Base-by-base conservation (phyloP, 2,329 filamentous ascomycete species). In the Herpotrichia juniperi region DNA sequence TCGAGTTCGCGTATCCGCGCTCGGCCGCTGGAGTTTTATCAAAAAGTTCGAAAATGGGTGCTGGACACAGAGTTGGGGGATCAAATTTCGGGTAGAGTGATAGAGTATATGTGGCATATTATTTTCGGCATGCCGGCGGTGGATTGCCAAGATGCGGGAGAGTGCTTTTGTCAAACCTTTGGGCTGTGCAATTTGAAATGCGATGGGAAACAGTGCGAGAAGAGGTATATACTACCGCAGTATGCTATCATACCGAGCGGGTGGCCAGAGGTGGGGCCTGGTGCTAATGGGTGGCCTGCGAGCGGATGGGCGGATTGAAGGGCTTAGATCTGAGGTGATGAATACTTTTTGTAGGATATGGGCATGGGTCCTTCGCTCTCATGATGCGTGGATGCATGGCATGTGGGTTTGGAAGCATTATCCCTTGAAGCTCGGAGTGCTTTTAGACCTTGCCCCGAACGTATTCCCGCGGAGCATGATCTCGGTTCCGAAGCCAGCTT, bases 101-200 rank as follows among this genome's bases (percentile, higher is more conserved):
- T 82, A 72, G 81, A 83, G 61, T 83, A 83, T 63, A 78, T 78
- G 50, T 83, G 81, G 80, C 81, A 83, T 60, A 81, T 68, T 4
- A 59, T 66, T 24, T 66, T 68, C 43, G 62, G 62, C 6, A 66
- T 65, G 59, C 50, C 53, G 9, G 47, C 63, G 14, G 77, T 86
- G 1, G 78, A 85, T 61, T 89, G 86, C 56, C 86, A 86, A 0
- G 74, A 77, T 31, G 83, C 83, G 2, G 73, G 75, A 21, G 78
- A 83, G 30, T 88, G 86, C 66, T 88, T 88, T 67, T 88, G 86
- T 71, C 80, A 85, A 42, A 78, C 83, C 16, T 89, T 84, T 62
- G 85, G 85, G 0, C 60, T 86, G 39, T 89, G 86, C 68, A 65
- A 78, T 56, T 56, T 81, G 14, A 62, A 71, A 4, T 75, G 72